These are phyloP conservation scores for Xenoacremonium recifei DNA, from an alignment of 2,329 filamentous ascomycete genomes.

Conservation along the genomic window DNA sequence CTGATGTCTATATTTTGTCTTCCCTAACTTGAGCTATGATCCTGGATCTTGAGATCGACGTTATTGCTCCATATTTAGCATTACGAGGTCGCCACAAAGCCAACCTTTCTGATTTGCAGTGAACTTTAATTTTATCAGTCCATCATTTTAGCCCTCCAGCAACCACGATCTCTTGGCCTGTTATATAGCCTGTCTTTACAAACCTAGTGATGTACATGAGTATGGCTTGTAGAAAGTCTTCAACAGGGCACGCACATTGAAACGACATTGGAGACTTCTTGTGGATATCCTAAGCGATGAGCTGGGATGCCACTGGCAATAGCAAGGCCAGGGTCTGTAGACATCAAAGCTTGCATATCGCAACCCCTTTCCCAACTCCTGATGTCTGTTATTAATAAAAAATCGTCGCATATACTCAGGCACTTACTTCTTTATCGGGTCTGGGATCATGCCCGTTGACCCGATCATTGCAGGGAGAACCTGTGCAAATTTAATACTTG, in stretches of 20 bases:
- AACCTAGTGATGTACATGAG: too few relatives aligned
- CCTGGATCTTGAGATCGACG: too few relatives aligned
- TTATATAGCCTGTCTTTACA: neutral
- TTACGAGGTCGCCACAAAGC: too few relatives aligned
- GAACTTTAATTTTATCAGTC: too few relatives aligned
- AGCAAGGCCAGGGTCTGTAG: constrained; percentile 31
- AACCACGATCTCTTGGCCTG: neutral
- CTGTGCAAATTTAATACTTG: constrained; percentile 12
- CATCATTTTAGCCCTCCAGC: constrained; percentile 1
- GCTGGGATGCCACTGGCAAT: constrained; percentile 34
- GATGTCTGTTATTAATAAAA: neutral
- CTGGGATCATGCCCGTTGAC: constrained; percentile 34
- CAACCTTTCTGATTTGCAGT: too few relatives aligned
- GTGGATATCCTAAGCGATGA: constrained; percentile 30
- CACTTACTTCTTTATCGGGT: constrained; percentile 26
- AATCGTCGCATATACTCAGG: neutral
- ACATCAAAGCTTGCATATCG: constrained; percentile 27
- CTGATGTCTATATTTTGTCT: too few relatives aligned
- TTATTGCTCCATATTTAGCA: too few relatives aligned
- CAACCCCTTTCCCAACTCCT: constrained; percentile 31
- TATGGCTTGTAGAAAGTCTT: too few relatives aligned
- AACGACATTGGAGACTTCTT: constrained; percentile 34
- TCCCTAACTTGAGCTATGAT: too few relatives aligned
- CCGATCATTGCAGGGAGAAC: constrained; percentile 36
- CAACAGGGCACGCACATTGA: too few relatives aligned